Percentiles rank a stretch among this genome's conserved stretches.
Evolutionary conservation across 495 filamentous ascomycete genomes (phyloP).

Genomic region (Astrothelium macrocarpum): DNA sequence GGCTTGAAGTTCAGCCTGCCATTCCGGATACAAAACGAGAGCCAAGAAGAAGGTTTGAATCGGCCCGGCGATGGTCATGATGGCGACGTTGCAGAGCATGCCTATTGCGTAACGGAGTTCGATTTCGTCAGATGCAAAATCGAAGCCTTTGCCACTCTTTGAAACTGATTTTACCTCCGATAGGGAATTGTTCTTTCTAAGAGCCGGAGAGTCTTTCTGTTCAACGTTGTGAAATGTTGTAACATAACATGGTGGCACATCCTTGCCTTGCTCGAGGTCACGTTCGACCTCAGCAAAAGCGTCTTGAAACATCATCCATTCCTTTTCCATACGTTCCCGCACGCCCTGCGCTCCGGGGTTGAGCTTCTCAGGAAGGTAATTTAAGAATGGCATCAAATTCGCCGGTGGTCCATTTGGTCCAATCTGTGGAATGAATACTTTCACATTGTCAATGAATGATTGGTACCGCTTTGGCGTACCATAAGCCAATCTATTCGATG

Average conservation of each 20-base stretch:
- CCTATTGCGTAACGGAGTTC: background rate
- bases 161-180: background rate
- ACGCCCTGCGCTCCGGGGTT: background rate
- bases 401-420: background rate
- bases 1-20: constrained; percentile 19
- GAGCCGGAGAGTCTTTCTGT: background rate
- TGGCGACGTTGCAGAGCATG: constrained; percentile 18
- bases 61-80: constrained; percentile 38
- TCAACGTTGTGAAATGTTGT: background rate
- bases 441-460: background rate
- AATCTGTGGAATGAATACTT: background rate
- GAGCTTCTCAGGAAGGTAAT: background rate
- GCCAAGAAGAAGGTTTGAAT: constrained; percentile 37
- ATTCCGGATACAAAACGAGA: constrained; percentile 18
- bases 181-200: background rate
- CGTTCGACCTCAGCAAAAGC: background rate
- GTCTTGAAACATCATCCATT: background rate
- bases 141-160: background rate
- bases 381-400: background rate
- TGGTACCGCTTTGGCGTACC: background rate
- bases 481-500: background rate
- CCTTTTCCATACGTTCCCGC: background rate
- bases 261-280: background rate
- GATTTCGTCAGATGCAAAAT: background rate
- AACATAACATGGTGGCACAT: background rate